Evolutionary conservation across 208 protist species (phyloP).

Genomic region (Endotrypanum monterogeii): DNA sequence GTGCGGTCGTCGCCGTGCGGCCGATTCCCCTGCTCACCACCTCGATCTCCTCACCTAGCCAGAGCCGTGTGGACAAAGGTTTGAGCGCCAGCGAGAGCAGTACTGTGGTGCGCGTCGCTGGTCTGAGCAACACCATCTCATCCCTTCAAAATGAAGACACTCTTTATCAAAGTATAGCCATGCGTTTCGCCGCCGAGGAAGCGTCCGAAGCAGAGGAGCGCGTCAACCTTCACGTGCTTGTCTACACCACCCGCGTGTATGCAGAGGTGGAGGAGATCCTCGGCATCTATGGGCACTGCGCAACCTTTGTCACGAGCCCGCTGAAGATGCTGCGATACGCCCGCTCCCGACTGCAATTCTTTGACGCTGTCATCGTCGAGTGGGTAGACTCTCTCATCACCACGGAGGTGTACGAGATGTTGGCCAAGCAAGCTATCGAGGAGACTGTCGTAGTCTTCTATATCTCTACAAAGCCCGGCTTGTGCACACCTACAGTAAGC

Average conservation of each 20-base stretch:
- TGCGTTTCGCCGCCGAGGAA: conserved; percentile 8
- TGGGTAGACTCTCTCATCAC: conserved; percentile 59
- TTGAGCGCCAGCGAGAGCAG: conserved; percentile 7
- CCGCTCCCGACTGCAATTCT: conserved; percentile 38
- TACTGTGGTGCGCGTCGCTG: neutral
- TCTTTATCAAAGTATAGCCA: neutral
- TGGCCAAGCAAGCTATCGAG: conserved; percentile 28
- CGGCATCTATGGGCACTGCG: conserved; percentile 54
- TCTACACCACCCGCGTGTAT: conserved; percentile 45
- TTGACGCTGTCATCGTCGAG: conserved; percentile 73
- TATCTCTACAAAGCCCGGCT: conserved; percentile 35
- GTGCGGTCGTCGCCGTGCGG: neutral
- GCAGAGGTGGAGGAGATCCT: conserved; percentile 52
- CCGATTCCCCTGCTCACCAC: conserved; percentile 1
- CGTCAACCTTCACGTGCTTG: conserved; percentile 50
- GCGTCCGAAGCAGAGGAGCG: conserved; percentile 18
- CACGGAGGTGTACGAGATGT: conserved; percentile 38
- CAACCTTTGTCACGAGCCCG: conserved; percentile 48
- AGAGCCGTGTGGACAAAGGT: neutral
- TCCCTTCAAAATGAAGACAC: conserved; percentile 1
- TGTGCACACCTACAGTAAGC: conserved; percentile 30
- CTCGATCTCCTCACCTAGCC: conserved; percentile 3
- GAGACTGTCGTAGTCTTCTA: conserved; percentile 57
- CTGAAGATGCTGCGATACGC: conserved; percentile 56
- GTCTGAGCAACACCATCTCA: neutral